phyloP scores from a whole-genome alignment of 225 moss, liverwort and hornwort species.

The Ulota crispa region DNA sequence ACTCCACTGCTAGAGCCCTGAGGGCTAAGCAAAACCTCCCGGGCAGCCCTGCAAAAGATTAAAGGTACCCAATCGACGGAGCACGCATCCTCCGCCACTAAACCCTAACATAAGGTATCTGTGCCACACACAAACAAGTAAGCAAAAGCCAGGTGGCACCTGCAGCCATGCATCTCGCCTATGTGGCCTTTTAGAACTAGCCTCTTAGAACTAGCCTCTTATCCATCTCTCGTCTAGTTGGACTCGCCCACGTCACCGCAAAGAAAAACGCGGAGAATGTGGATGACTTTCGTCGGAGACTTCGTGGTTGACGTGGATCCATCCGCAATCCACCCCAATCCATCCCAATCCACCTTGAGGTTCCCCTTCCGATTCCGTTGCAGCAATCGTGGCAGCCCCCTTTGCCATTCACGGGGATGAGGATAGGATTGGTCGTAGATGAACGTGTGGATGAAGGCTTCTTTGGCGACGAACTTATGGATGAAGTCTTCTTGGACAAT shows the following conservation, averaged over 20 bases:
- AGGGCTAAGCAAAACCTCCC: neutral
- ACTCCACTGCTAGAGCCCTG: conserved; percentile 5
- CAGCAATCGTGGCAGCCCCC: neutral
- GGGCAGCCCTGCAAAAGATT: neutral
- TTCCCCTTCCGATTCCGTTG: neutral
- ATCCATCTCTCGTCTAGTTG: neutral
- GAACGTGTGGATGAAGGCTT: neutral
- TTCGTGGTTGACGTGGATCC: conserved; percentile 3
- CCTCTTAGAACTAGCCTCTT: neutral
- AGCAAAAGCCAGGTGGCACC: conserved; percentile 17
- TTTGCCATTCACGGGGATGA: rapidly evolving
- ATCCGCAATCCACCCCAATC: neutral
- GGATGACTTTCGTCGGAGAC: conserved; percentile 14
- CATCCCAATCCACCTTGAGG: conserved; percentile 5
- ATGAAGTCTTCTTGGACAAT: neutral
- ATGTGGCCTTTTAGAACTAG: neutral
- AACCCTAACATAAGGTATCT: conserved; percentile 18
- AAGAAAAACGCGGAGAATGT: neutral
- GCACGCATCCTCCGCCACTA: neutral
- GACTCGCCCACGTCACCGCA: neutral
- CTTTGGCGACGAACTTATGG: neutral
- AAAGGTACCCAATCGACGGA: neutral
- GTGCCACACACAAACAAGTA: neutral
- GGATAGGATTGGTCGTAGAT: neutral
- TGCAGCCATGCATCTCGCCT: neutral